Conservation (phyloP, 2,329 filamentous ascomycete genomes). For the Cryoendolithus antarcticus region DNA sequence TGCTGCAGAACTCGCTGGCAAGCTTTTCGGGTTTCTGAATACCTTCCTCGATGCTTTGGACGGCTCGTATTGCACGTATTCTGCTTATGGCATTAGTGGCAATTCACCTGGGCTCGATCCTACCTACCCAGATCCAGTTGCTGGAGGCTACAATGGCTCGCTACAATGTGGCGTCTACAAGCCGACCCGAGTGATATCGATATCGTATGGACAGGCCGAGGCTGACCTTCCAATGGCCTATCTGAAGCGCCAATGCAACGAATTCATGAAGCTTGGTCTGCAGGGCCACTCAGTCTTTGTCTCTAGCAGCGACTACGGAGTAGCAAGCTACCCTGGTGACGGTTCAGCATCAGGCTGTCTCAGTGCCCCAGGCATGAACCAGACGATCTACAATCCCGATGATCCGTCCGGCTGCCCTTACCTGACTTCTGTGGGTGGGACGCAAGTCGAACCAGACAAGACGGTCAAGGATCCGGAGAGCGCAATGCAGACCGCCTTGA, state of each 20-base stretch:
- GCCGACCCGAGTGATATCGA: constrained; percentile 43
- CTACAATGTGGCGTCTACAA: constrained; percentile 33
- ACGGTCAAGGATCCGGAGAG: constrained; percentile 26
- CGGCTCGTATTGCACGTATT: constrained; percentile 31
- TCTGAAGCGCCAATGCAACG: constrained; percentile 39
- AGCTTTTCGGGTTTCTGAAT: constrained; percentile 20
- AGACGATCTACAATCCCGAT: constrained; percentile 31
- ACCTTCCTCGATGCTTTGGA: constrained; percentile 35
- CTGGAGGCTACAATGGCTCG: constrained; percentile 26
- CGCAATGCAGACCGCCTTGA: constrained; percentile 31
- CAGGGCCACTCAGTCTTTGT: constrained; percentile 40
- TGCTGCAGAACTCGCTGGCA: constrained; percentile 16
- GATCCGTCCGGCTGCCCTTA: constrained; percentile 38
- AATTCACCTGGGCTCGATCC: constrained; percentile 27
- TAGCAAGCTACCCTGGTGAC: constrained; percentile 17
- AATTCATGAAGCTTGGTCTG: constrained; percentile 46
- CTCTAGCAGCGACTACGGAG: constrained; percentile 35
- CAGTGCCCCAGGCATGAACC: constrained; percentile 9
- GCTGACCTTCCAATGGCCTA: constrained; percentile 36
- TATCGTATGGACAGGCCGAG: constrained; percentile 43
- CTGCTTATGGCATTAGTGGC: constrained; percentile 35
- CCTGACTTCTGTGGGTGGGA: constrained; percentile 41
- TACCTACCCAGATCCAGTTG: constrained; percentile 22
- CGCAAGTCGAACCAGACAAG: constrained; percentile 21
- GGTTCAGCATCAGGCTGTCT: constrained; percentile 23